Conservation (phyloP, 2,329 filamentous ascomycete genomes). For the Tolypocladium amazonense region DNA sequence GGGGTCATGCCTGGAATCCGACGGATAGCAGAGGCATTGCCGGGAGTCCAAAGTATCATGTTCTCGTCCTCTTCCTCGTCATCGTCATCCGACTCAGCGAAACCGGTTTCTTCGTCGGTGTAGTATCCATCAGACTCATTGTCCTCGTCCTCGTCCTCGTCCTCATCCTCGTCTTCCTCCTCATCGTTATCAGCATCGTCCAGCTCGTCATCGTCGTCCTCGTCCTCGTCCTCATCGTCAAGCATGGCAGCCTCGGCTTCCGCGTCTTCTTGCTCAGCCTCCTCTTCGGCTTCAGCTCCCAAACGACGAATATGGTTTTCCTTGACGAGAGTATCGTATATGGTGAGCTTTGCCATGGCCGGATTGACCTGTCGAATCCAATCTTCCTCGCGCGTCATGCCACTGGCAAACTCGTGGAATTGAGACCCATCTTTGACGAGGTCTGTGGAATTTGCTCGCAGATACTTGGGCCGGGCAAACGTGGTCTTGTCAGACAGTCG, state of each 20-base stretch:
- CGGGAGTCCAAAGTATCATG: slow-evolving; percentile 44
- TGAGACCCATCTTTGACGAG: slow-evolving; percentile 44
- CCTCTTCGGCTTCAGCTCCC: slow-evolving; percentile 83
- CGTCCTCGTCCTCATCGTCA: slow-evolving; percentile 35
- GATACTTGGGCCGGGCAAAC: slow-evolving; percentile 29
- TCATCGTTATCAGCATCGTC: slow-evolving; percentile 43
- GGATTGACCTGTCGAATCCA: slow-evolving; percentile 69
- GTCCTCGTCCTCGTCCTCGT: slow-evolving; percentile 42
- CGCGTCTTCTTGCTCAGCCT: slow-evolving; percentile 67
- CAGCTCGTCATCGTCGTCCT: slow-evolving; percentile 37
- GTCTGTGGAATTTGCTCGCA: slow-evolving; percentile 39
- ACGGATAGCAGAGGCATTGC: slow-evolving; percentile 26
- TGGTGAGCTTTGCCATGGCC: slow-evolving; percentile 63
- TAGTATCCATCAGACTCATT: slow-evolving; percentile 60
- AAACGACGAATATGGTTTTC: slow-evolving; percentile 81
- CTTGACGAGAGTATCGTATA: slow-evolving; percentile 81
- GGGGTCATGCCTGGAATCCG: slow-evolving; percentile 22
- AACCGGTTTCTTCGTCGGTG: slow-evolving; percentile 60
- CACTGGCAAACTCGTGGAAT: slow-evolving; percentile 90
- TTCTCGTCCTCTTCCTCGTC: slow-evolving; percentile 56
- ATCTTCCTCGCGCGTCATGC: slow-evolving; percentile 71
- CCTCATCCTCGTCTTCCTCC: slow-evolving; percentile 41
- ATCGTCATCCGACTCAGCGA: slow-evolving; percentile 59
- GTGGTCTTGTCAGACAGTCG: slow-evolving; percentile 12
- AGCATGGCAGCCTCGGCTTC: slow-evolving; percentile 34